Evolutionary conservation across 2,329 filamentous ascomycete species (phyloP).

Genomic region (Neospermospora avenae): DNA sequence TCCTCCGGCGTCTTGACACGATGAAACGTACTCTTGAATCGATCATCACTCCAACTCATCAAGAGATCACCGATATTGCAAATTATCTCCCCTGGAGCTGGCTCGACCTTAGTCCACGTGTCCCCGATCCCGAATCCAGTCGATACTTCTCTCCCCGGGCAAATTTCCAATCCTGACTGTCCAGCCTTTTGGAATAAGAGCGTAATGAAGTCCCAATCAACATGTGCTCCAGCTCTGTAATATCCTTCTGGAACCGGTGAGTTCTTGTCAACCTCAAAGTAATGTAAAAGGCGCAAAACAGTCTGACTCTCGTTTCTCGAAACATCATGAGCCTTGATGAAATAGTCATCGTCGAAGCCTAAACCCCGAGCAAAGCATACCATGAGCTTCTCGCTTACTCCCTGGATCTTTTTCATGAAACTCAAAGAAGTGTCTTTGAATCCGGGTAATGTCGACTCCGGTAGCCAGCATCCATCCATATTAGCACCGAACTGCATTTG

Average conservation of each 20-base stretch:
- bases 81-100: slow-evolving; percentile 51
- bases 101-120: slow-evolving; percentile 61
- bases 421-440: slow-evolving; percentile 47
- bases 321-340: slow-evolving; percentile 50
- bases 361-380: slow-evolving; percentile 52
- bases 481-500: slow-evolving; percentile 50
- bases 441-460: slow-evolving; percentile 37
- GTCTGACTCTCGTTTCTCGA: slow-evolving; percentile 48
- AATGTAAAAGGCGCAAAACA: slow-evolving; percentile 55
- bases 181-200: slow-evolving; percentile 60
- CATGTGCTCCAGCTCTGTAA: slow-evolving; percentile 60
- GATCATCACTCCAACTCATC: slow-evolving; percentile 65
- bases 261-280: slow-evolving; percentile 44
- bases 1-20: slow-evolving; percentile 59
- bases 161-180: slow-evolving; percentile 61
- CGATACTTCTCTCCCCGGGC: slow-evolving; percentile 57
- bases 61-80: slow-evolving; percentile 66
- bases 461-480: slow-evolving; percentile 33
- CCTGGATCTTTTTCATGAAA: slow-evolving; percentile 38
- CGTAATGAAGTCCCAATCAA: slow-evolving; percentile 61
- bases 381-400: slow-evolving; percentile 52
- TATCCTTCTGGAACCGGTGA: slow-evolving; percentile 42
- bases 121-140: slow-evolving; percentile 58
- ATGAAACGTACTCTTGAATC: slow-evolving; percentile 65
- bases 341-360: slow-evolving; percentile 51